These are phyloP conservation scores for Teratosphaeria zuluensis DNA, from an alignment of 2,329 filamentous ascomycete genomes.

Conservation along the genomic window DNA sequence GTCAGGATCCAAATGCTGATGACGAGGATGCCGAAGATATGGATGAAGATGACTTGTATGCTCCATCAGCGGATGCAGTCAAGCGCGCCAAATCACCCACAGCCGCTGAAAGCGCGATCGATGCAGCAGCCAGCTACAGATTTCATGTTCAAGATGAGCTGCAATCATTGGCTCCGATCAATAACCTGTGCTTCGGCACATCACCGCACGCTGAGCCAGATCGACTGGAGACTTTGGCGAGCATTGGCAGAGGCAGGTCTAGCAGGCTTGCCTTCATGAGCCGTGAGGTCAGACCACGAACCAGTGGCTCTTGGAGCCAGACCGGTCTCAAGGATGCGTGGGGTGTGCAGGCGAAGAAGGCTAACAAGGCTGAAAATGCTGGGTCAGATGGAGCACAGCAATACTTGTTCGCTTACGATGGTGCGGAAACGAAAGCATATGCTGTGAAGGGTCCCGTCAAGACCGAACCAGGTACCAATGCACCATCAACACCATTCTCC, in stretches of 20 bases:
- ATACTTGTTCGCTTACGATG: conserved; percentile 23
- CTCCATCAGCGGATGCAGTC: conserved; percentile 14
- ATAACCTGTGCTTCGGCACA: conserved; percentile 61
- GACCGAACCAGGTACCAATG: neutral
- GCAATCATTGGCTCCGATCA: conserved; percentile 69
- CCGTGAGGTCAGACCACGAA: conserved; percentile 63
- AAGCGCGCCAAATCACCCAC: neutral
- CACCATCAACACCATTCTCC: neutral
- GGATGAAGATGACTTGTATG: conserved; percentile 54
- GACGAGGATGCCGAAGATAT: conserved; percentile 50
- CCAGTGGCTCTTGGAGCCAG: conserved; percentile 61
- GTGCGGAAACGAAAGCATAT: conserved; percentile 18
- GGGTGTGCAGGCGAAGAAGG: conserved; percentile 49
- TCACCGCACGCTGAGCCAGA: conserved; percentile 28
- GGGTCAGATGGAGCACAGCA: conserved; percentile 10
- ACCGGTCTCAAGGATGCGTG: conserved; percentile 68
- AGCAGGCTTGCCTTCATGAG: conserved; percentile 68
- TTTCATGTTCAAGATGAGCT: conserved; percentile 73
- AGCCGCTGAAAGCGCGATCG: conserved; percentile 32
- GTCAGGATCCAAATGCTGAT: conserved; percentile 35
- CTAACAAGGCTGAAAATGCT: neutral
- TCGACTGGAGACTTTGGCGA: conserved; percentile 43
- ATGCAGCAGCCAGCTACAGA: conserved; percentile 48
- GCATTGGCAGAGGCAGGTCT: conserved; percentile 54
- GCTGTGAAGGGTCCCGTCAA: neutral